Conservation (phyloP, 805 yeast genomes). For the Lipomyces spencermartinsiae region DNA sequence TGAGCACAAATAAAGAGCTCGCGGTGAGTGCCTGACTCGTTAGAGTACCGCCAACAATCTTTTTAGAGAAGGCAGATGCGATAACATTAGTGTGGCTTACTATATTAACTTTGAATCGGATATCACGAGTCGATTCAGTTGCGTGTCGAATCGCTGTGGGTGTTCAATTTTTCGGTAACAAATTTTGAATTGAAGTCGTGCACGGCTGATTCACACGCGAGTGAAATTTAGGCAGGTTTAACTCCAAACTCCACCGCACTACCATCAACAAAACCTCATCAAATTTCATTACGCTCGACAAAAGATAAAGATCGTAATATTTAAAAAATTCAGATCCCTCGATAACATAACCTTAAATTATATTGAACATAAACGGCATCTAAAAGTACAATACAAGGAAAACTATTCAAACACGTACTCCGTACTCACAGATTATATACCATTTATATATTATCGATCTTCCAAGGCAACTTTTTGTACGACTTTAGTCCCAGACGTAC, state of each 20-base stretch:
- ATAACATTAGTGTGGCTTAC: not conserved
- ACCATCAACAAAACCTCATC: too few species aligned
- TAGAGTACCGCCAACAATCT: not conserved
- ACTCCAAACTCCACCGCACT: too few species aligned
- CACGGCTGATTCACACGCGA: too few species aligned
- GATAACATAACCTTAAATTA: not conserved
- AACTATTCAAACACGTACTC: constrained; percentile 1
- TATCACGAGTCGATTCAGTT: not conserved
- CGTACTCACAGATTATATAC: not conserved
- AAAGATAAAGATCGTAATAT: too few species aligned
- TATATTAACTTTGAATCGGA: not conserved
- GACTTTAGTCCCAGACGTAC: constrained; percentile 51
- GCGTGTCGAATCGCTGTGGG: too few species aligned
- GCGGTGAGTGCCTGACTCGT: not conserved
- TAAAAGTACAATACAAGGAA: constrained; percentile 1
- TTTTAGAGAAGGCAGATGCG: not conserved
- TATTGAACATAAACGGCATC: constrained; percentile 3
- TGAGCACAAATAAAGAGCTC: not conserved
- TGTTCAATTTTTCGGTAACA: too few species aligned
- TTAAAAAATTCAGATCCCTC: too few species aligned
- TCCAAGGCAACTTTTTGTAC: constrained; percentile 24
- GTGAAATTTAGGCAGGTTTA: too few species aligned
- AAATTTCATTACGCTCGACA: too few species aligned
- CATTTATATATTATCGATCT: constrained; percentile 25
- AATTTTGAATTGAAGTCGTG: too few species aligned